Evolutionary conservation across 495 filamentous ascomycete genomes (phyloP).

Genomic region (Hyaloscypha finlandica): DNA sequence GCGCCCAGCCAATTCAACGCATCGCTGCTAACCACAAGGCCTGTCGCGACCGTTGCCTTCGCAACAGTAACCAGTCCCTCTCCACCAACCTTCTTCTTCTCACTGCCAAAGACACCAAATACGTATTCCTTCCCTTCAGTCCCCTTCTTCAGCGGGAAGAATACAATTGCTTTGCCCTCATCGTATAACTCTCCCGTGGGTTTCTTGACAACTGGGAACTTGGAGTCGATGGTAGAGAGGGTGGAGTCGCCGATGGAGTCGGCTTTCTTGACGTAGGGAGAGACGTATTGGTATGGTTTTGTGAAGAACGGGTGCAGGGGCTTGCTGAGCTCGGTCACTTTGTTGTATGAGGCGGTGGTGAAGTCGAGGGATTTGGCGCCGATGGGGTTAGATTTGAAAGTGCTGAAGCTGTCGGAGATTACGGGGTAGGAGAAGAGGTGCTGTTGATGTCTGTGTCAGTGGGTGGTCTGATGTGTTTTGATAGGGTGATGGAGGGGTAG

Average conservation of each 20-base stretch:
- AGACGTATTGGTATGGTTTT: slow-evolving; percentile 73
- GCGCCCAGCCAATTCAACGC: slow-evolving; percentile 58
- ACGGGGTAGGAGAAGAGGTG: slow-evolving; percentile 86
- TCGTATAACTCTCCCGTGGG: slow-evolving; percentile 74
- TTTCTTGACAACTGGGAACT: slow-evolving; percentile 87
- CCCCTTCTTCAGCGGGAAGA: slow-evolving; percentile 65
- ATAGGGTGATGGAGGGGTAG: too few relatives aligned
- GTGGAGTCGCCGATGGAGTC: slow-evolving; percentile 78
- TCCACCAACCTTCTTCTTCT: slow-evolving; percentile 76
- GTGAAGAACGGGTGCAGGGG: slow-evolving; percentile 78
- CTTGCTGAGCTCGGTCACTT: slow-evolving; percentile 50
- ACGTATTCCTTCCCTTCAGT: slow-evolving; percentile 76
- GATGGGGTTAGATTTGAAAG: slow-evolving; percentile 76
- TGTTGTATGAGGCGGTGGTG: slow-evolving; percentile 65
- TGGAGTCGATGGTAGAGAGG: slow-evolving; percentile 71
- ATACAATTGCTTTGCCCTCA: slow-evolving; percentile 62
- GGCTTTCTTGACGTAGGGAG: slow-evolving; percentile 79
- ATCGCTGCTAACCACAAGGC: slow-evolving; percentile 70
- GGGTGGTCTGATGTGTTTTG: background rate
- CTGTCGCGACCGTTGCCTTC: slow-evolving; percentile 75
- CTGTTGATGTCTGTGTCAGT: slow-evolving; percentile 40
- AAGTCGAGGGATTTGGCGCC: slow-evolving; percentile 79
- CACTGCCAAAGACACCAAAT: slow-evolving; percentile 66
- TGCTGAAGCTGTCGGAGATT: slow-evolving; percentile 73
- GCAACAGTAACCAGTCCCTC: slow-evolving; percentile 65